Evolutionary conservation across 2,329 filamentous ascomycete species (phyloP).

Genomic region (Colletotrichum cuscutae): DNA sequence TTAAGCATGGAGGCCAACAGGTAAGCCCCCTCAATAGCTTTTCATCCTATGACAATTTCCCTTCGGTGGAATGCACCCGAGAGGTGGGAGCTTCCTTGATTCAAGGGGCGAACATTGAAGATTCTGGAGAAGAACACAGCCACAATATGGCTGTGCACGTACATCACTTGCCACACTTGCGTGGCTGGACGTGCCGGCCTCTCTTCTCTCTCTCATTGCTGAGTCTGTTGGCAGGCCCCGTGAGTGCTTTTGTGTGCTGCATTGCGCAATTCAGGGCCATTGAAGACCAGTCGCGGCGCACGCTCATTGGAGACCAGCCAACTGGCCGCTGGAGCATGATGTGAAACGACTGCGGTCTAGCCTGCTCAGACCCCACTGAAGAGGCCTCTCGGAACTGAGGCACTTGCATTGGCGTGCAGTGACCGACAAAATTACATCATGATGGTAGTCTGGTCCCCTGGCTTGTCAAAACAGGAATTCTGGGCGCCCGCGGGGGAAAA

Average conservation of each 20-base stretch:
- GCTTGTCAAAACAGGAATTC: constrained; percentile 35
- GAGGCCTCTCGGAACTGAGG: constrained; percentile 26
- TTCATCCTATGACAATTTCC: not conserved
- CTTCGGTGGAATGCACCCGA: constrained; percentile 1
- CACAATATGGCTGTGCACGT: constrained; percentile 21
- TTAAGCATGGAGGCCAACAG: not conserved
- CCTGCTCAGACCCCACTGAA: constrained; percentile 21
- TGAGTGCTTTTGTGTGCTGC: not conserved
- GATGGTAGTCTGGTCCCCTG: constrained; percentile 26
- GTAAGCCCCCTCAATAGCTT: not conserved
- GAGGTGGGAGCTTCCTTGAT: not conserved
- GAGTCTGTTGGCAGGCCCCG: not conserved
- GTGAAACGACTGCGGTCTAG: constrained; percentile 21
- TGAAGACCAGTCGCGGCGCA: constrained; percentile 9
- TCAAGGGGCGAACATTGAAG: not conserved
- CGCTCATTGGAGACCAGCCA: constrained; percentile 8
- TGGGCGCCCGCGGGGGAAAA: not conserved
- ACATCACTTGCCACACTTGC: constrained; percentile 13
- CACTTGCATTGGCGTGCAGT: constrained; percentile 30
- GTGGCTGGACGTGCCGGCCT: not conserved
- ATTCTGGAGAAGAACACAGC: constrained; percentile 26
- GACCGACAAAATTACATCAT: constrained; percentile 35
- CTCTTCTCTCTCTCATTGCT: not conserved
- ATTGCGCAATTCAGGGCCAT: not conserved
- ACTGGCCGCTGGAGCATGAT: constrained; percentile 19